Evolutionary conservation across 768 basidiomycete species (phyloP).

Genomic region (Phaffia tasmanica): DNA sequence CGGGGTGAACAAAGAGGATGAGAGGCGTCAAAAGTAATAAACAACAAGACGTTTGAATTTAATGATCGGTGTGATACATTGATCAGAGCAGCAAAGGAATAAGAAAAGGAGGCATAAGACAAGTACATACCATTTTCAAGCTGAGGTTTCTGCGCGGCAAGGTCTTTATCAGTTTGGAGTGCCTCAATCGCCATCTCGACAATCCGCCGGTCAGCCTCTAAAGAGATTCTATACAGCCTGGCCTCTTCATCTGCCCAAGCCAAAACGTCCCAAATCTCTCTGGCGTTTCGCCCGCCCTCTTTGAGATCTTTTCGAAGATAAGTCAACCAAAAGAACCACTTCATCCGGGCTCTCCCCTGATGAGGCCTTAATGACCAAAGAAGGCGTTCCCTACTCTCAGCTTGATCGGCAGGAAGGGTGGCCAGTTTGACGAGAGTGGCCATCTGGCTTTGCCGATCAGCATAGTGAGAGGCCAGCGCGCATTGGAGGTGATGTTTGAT

Average conservation of each 20-base stretch:
- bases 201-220: constrained; percentile 10
- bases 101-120: background rate
- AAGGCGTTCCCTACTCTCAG: background rate
- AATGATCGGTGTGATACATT: background rate
- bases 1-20: background rate
- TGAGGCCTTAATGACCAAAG: background rate
- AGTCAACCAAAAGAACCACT: constrained; percentile 11
- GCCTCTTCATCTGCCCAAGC: constrained; percentile 21
- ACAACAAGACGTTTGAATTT: background rate
- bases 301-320: background rate
- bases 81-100: background rate
- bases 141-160: background rate
- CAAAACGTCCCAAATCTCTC: constrained; percentile 14
- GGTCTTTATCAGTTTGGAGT: background rate
- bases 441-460: background rate
- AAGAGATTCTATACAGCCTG: background rate
- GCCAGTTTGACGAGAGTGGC: constrained; percentile 2
- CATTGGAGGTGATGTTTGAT: constrained; percentile 15
- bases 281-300: background rate
- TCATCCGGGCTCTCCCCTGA: background rate
- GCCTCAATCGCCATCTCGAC: background rate
- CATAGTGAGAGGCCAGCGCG: constrained; percentile 15
- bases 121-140: background rate
- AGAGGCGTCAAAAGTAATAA: background rate
- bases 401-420: background rate